Conservation (phyloP, 495 filamentous ascomycete genomes). For the Neurospora cerealis region DNA sequence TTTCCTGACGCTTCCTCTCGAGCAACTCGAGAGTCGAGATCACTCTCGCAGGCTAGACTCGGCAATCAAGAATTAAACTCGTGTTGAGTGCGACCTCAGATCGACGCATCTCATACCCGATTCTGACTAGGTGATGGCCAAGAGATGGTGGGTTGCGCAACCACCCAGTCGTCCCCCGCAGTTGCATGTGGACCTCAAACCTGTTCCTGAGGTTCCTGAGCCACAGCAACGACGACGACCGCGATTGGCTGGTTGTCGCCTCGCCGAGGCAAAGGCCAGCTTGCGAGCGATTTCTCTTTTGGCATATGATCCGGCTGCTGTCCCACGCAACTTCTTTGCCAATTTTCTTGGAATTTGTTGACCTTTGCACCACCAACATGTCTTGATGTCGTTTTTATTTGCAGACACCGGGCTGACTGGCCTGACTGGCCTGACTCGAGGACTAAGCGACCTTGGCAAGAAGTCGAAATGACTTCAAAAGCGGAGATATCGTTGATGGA, state of each 20-base stretch:
- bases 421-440: neutral
- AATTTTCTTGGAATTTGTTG: neutral
- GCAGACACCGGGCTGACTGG: neutral
- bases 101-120: neutral
- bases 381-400: neutral
- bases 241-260: neutral
- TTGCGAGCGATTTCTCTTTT: neutral
- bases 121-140: neutral
- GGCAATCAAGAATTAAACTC: neutral
- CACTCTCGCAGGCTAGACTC: neutral
- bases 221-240: neutral
- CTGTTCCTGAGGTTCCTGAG: neutral
- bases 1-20: neutral
- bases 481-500: neutral
- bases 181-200: neutral
- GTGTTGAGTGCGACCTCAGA: neutral
- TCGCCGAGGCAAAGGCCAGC: slow-evolving; percentile 2
- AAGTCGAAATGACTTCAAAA: neutral
- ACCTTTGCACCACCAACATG: neutral
- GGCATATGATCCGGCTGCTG: neutral
- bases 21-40: neutral
- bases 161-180: neutral
- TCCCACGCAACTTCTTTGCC: neutral
- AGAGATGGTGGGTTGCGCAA: neutral
- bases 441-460: neutral